A percentile compares a stretch with the other conserved stretches of the same genome.
Evolutionary conservation across 176 grass and related monocot genomes (phyloP).

Genomic region (Thinopyrum elongatum): DNA sequence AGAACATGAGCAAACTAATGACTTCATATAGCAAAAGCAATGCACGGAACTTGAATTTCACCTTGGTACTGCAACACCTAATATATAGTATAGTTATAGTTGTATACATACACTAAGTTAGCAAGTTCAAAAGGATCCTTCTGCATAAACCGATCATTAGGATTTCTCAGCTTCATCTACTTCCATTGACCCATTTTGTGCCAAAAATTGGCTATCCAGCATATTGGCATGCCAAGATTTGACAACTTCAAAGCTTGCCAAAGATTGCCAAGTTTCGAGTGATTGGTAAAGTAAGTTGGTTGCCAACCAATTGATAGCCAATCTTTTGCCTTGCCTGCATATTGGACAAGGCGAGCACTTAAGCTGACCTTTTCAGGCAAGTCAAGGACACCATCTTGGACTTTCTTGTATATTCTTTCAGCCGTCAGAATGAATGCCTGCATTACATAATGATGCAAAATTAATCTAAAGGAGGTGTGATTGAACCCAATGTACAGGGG

Average conservation of each 20-base stretch:
- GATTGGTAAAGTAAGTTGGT: neutral
- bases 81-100: too few relatives aligned
- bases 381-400: slow-evolving; percentile 60
- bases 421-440: slow-evolving; percentile 54
- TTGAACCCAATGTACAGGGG: neutral
- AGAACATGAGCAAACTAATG: neutral
- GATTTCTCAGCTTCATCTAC: slow-evolving; percentile 20
- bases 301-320: neutral
- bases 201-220: neutral
- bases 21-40: neutral
- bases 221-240: slow-evolving; percentile 40
- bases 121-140: too few relatives aligned
- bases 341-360: neutral
- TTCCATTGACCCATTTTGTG: slow-evolving; percentile 45
- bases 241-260: neutral
- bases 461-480: neutral
- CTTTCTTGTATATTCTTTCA: slow-evolving; percentile 58
- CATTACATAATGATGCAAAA: neutral
- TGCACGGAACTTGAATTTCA: neutral
- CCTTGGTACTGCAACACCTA: neutral
- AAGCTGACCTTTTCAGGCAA: slow-evolving; percentile 49
- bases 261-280: neutral
- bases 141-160: too few relatives aligned
- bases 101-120: too few relatives aligned
- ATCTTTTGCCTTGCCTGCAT: neutral